Conservation (phyloP, 164 flowering plant species). For the Nymphaea colorata region DNA sequence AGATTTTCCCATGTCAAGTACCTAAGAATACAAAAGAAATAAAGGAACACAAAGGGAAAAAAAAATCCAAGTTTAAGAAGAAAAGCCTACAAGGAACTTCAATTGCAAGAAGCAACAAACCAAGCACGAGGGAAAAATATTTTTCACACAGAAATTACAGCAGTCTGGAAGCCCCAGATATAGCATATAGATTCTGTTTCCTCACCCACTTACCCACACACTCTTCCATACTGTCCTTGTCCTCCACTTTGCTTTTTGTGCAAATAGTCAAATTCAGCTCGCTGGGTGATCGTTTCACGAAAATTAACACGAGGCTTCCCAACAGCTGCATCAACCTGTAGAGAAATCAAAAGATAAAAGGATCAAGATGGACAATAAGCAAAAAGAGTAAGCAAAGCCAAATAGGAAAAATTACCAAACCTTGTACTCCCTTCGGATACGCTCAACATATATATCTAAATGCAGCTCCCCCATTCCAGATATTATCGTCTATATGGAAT, state of each 20-base stretch:
- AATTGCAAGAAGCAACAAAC: too few species aligned
- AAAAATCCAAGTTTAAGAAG: too few species aligned
- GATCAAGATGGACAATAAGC: background rate
- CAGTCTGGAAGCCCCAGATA: background rate
- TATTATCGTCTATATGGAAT: conserved; percentile 61
- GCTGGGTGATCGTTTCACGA: conserved; percentile 89
- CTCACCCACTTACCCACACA: conserved; percentile 56
- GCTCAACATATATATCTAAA: conserved; percentile 96
- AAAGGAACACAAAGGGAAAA: too few species aligned
- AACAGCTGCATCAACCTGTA: conserved; percentile 90
- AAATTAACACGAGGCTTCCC: conserved; percentile 99
- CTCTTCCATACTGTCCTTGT: conserved; percentile 98
- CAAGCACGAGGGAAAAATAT: too few species aligned
- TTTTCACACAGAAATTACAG: too few species aligned
- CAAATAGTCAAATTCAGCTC: conserved; percentile 94
- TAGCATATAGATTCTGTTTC: background rate
- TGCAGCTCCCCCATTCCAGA: conserved; percentile 99
- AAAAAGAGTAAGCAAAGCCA: background rate
- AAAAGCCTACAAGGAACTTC: too few species aligned
- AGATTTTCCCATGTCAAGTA: too few species aligned
- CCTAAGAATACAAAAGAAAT: too few species aligned
- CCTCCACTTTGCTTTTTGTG: conserved; percentile 99
- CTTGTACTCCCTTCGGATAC: conserved; percentile 94
- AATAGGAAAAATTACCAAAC: conserved; percentile 16
- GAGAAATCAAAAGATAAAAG: background rate